These are phyloP conservation scores for Melaleuca alternifolia DNA, from an alignment of 345 rosid species.

Conservation along the genomic window DNA sequence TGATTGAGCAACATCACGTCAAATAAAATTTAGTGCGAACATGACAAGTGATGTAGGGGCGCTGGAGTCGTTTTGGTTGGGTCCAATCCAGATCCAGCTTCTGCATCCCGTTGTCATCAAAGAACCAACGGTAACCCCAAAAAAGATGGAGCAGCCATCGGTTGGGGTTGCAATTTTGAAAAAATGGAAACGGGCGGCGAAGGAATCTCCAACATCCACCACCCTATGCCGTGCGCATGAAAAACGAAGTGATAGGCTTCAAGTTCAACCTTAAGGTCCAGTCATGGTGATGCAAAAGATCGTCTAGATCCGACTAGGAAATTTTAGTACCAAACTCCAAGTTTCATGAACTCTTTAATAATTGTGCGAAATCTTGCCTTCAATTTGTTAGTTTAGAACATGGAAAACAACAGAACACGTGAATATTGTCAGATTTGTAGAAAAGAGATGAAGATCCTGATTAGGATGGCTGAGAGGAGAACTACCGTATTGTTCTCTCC, in stretches of 20 bases:
- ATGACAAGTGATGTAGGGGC: background rate
- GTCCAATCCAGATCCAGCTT: background rate
- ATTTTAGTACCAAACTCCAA: background rate
- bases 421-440: background rate
- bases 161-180: background rate
- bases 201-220: background rate
- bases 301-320: background rate
- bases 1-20: background rate
- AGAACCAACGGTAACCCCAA: background rate
- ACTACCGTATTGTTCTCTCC: conserved; percentile 30
- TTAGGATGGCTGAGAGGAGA: background rate
- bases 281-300: background rate
- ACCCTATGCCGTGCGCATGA: background rate
- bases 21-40: background rate
- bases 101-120: background rate
- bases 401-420: background rate
- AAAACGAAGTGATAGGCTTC: background rate
- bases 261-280: background rate
- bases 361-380: background rate
- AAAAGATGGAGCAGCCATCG: background rate
- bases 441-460: background rate
- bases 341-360: background rate
- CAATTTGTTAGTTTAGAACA: background rate
- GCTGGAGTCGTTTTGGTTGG: background rate
- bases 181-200: background rate